Base-by-base conservation (phyloP, 192 early-diverging fungal genomes). In the Mortierella alpina region DNA sequence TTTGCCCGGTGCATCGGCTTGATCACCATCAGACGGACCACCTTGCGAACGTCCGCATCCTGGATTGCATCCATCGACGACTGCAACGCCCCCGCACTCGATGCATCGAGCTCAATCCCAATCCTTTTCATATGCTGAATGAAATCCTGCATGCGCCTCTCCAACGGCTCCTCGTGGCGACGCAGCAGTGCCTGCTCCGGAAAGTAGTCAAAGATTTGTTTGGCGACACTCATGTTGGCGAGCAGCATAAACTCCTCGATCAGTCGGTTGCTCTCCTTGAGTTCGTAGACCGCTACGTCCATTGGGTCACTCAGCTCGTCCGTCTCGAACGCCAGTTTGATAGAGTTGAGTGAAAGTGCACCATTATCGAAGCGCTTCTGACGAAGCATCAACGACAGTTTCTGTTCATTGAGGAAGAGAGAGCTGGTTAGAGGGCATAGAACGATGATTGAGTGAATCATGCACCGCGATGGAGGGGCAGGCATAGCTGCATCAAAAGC, bases 181-280 rank as follows among this genome's bases (percentile, higher is more conserved):
- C 98, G 94, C 46, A 99, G 82, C 78, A 99, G 87, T 2, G 98
- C 93, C 9, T 95, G 94, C 53, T 98, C 96, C 0, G 98, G 98
- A 75, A 96, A 96, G 68, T 89, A 84, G 59, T 92, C 88, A 64
- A 90, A 92, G 22, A 98, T 97, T 73, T 95, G 95, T 73, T 92
- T 90, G 10, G 98, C 97, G 7, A 98, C 98, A 71, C 90, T 94
- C 61, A 96, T 96, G 68, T 99, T 98, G 12, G 96, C 97, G n/a
- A 98, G 86, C 47, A 96, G 84, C 92, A 98, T 97, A 72, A 99
- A 98, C 79, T 99, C 97, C 75, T 98, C 95, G 18, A 99, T 92
- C 17, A 99, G 85, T 1, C 93, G 91, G 75, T 97, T 97, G 17
- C 96, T 94, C 45, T 95, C 95, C 79, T 96, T 95, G 44, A 96